Evolutionary conservation across 2,329 filamentous ascomycete species (phyloP), one percentile per base, ranked within the genome.

Genomic region (Arthrobotrys sinensis): DNA sequence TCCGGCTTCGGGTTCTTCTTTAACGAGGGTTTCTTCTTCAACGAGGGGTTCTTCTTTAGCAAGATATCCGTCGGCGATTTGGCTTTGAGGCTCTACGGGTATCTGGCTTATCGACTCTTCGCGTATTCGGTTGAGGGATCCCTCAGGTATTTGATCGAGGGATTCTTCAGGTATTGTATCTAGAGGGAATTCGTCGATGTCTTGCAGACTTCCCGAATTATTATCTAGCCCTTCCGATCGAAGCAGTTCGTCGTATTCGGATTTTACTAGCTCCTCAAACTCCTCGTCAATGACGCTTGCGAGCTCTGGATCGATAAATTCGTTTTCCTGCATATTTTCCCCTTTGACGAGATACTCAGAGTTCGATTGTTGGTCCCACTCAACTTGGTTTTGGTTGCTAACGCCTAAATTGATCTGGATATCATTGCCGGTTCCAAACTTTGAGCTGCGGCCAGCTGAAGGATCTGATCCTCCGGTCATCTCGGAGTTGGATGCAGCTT

Each of bases 181-280:
- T 2, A 8, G 34, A 7, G 11, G 11, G 34, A 24, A 12, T 12
- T 60, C 53, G 0, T 40, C 53, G 7, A 43, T 21, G 8, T 40
- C 16, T 6, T 3, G 53, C 2, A 8, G 14, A 24, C 16, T 34
- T 1, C 4, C 53, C 1, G 36, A 8, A 24, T 40, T 10, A 16
- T 21, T 14, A 2, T 60, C 53, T 16, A 40, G 8, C 2, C 53
- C 53, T 43, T 43, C 53, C 4, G 34, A 43, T 12, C 36, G 36
- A 60, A 60, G 36, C 6, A 60, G 16, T 10, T 24, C 53, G 3
- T 19, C 19, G 34, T 60, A 60, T 8, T 60, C 36, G 11, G 53
- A 40, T 24, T 40, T 40, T 12, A 60, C 53, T 12, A 60, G 34
- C 14, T 24, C 1, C 24, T 60, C 53, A 8, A 60, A 7, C 34